A percentile compares a stretch with the other conserved stretches of the same genome.
Conservation (phyloP, 2,329 filamentous ascomycete species). For the Fusarium globosum region DNA sequence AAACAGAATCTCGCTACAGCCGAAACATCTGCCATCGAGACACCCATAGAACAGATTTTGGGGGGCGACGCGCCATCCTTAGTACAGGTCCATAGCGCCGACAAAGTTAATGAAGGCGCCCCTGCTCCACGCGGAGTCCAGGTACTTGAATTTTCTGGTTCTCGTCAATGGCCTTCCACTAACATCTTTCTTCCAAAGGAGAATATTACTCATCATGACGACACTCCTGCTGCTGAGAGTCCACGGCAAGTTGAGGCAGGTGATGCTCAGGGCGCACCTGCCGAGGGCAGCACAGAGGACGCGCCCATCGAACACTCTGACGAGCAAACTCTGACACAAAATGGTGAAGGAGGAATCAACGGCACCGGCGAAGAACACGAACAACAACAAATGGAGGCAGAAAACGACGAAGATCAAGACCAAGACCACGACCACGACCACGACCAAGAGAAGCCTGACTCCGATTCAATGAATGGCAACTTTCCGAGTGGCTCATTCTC, state of each 20-base stretch:
- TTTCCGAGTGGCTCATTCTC: constrained; percentile 70
- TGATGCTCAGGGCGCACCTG: constrained; percentile 22
- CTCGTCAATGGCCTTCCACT: neutral
- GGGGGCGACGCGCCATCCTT: constrained; percentile 9
- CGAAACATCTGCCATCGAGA: constrained; percentile 34
- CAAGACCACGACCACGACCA: neutral
- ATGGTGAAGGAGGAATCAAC: constrained; percentile 37
- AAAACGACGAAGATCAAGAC: constrained; percentile 46
- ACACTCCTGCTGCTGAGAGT: neutral
- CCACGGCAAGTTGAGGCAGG: constrained; percentile 22
- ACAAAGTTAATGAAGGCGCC: constrained; percentile 12
- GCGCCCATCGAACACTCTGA: constrained; percentile 31
- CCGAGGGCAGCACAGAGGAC: constrained; percentile 30
- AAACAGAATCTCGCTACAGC: constrained; percentile 48
- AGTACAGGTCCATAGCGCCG: constrained; percentile 9
- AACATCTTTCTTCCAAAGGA: constrained; percentile 5
- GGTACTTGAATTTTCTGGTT: constrained; percentile 15
- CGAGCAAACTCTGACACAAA: constrained; percentile 35
- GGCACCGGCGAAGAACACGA: constrained; percentile 39
- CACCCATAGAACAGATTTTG: constrained; percentile 28
- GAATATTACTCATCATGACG: constrained; percentile 7
- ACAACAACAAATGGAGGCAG: constrained; percentile 42
- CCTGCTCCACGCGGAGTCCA: constrained; percentile 24
- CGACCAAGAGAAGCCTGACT: constrained; percentile 48
- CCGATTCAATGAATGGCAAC: constrained; percentile 56